Evolutionary conservation across 2,329 filamentous ascomycete genomes (phyloP).

Genomic region (Drechslera avenae): DNA sequence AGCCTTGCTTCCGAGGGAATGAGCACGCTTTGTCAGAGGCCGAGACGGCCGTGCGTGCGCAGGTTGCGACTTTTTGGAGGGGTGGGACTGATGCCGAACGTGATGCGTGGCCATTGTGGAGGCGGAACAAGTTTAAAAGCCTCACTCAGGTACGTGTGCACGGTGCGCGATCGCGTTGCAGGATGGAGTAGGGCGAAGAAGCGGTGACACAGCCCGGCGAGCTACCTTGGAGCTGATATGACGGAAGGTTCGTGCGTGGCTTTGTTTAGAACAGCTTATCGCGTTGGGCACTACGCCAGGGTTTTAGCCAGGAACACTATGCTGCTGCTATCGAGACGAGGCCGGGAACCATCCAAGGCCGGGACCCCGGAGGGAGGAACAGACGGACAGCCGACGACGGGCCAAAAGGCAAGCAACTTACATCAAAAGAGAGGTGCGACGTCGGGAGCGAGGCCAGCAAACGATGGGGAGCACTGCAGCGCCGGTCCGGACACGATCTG

Average conservation of each 20-base stretch:
- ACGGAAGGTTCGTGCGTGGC: constrained; percentile 43
- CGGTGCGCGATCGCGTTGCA: constrained; percentile 37
- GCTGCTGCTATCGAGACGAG: constrained; percentile 1
- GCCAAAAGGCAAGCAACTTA: constrained; percentile 30
- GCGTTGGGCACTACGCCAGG: constrained; percentile 35
- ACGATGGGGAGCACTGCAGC: constrained; percentile 15
- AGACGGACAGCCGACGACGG: background rate
- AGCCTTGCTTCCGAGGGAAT: constrained; percentile 38
- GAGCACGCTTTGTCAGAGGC: constrained; percentile 43
- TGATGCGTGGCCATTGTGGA: constrained; percentile 44
- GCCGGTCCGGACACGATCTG: constrained; percentile 18
- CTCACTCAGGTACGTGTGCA: constrained; percentile 38
- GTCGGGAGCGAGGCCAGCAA: constrained; percentile 24
- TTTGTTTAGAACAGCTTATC: constrained; percentile 47
- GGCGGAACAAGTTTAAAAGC: constrained; percentile 44
- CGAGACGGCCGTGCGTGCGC: constrained; percentile 43
- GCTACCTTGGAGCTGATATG: constrained; percentile 41
- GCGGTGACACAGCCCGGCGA: constrained; percentile 47
- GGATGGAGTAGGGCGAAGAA: constrained; percentile 37
- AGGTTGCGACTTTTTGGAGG: constrained; percentile 44
- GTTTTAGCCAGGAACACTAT: constrained; percentile 43
- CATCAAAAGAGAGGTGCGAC: constrained; percentile 25
- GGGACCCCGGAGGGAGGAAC: too few relatives aligned
- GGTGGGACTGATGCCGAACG: constrained; percentile 40
- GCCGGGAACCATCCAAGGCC: too few relatives aligned